Evolutionary conservation across 495 filamentous ascomycete genomes (phyloP).

Genomic region (Neurospora sp.): DNA sequence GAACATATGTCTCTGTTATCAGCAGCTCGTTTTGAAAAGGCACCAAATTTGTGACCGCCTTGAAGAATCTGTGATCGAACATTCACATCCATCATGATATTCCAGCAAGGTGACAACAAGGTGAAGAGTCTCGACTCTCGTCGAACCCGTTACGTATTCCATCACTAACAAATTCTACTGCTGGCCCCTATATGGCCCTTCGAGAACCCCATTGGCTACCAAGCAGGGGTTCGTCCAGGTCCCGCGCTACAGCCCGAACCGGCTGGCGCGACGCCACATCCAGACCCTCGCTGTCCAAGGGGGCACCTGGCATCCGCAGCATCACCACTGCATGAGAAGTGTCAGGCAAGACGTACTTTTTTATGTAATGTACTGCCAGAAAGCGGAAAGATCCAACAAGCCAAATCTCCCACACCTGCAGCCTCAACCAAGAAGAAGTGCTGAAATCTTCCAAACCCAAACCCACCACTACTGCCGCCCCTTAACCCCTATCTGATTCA

Average conservation of each 20-base stretch:
- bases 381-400: constrained; percentile 4
- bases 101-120: not conserved
- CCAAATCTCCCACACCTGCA: not conserved
- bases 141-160: not conserved
- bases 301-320: not conserved
- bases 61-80: not conserved
- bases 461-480: not conserved
- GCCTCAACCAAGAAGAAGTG: not conserved
- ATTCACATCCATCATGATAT: not conserved
- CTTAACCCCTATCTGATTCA: not conserved
- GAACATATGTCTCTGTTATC: not conserved
- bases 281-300: not conserved
- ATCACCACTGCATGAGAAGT: constrained; percentile 3
- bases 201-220: not conserved
- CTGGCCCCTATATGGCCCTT: not conserved
- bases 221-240: not conserved
- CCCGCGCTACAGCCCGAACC: not conserved
- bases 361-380: not conserved
- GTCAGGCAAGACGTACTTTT: not conserved
- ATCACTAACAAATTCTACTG: not conserved
- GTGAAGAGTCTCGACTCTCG: not conserved
- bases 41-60: not conserved
- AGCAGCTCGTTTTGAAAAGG: not conserved
- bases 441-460: not conserved
- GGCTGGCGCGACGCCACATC: not conserved